A percentile compares a stretch with the other conserved stretches of the same genome.
Conservation (phyloP, 371 early-diverging fungal species). For the Mucor lusitanicus region DNA sequence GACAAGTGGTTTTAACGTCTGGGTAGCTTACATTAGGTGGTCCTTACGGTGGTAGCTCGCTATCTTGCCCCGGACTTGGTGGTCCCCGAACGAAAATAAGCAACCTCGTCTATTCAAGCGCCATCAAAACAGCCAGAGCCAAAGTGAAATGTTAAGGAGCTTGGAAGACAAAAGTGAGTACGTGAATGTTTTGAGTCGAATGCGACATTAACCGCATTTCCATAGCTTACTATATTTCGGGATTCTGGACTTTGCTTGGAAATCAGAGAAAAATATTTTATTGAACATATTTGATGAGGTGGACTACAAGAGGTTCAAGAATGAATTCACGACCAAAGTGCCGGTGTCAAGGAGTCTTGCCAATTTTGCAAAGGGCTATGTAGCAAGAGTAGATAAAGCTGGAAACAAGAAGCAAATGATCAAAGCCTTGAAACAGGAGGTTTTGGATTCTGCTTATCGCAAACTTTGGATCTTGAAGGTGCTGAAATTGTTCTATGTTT, state of each 20-base stretch:
- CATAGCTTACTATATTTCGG: slow-evolving; percentile 6
- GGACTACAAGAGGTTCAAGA: slow-evolving; percentile 1
- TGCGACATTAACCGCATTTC: neutral
- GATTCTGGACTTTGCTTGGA: slow-evolving; percentile 2
- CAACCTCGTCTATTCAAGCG: too few species aligned
- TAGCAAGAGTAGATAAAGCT: too few species aligned
- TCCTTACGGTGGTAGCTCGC: too few species aligned
- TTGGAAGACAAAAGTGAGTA: slow-evolving; percentile 10
- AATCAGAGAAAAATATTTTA: neutral
- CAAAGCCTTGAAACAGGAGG: slow-evolving; percentile 2
- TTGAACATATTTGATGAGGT: neutral
- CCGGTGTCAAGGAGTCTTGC: too few species aligned
- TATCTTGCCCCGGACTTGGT: too few species aligned
- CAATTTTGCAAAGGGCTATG: too few species aligned
- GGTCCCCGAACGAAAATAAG: too few species aligned
- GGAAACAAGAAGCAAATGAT: neutral
- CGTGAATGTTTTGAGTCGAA: neutral
- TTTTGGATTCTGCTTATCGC: neutral
- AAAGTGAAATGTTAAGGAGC: too few species aligned
- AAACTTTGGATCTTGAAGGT: slow-evolving; percentile 5
- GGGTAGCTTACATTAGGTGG: too few species aligned
- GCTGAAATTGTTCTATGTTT: neutral
- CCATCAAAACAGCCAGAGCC: too few species aligned
- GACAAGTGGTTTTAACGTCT: too few species aligned
- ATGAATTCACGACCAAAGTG: neutral